Conservation (phyloP, 2,329 filamentous ascomycete genomes). For the Ceratocystis diversiconidia region DNA sequence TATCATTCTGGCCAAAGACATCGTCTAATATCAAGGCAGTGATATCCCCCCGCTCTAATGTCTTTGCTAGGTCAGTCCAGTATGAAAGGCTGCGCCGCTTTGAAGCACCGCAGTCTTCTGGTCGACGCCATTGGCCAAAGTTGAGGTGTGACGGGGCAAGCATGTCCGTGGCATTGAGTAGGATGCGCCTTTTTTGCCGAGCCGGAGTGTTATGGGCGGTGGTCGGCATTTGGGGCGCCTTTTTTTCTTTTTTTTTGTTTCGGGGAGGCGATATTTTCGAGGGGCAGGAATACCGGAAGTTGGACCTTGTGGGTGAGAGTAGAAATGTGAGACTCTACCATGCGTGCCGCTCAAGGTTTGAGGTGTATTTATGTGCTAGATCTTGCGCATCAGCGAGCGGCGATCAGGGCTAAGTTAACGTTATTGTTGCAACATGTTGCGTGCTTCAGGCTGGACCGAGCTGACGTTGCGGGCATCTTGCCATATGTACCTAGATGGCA, state of each 20-base stretch:
- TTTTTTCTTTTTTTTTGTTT: not conserved
- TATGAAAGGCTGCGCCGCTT: slow-evolving; percentile 44
- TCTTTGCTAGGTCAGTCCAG: slow-evolving; percentile 49
- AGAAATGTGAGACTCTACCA: not conserved
- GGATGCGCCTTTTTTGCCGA: slow-evolving; percentile 26
- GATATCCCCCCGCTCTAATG: slow-evolving; percentile 47
- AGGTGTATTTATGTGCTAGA: not conserved
- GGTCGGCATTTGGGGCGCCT: not conserved
- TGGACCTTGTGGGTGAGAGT: not conserved
- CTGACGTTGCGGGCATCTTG: not conserved
- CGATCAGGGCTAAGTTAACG: not conserved
- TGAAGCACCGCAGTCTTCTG: slow-evolving; percentile 43
- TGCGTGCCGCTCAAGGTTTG: not conserved
- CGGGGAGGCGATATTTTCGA: not conserved
- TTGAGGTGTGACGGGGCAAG: slow-evolving; percentile 49
- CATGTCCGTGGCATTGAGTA: slow-evolving; percentile 54
- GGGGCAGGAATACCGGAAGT: not conserved
- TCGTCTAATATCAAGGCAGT: slow-evolving; percentile 53
- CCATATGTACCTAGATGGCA: not conserved
- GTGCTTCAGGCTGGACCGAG: not conserved
- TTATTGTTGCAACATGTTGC: slow-evolving; percentile 6
- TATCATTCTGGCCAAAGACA: slow-evolving; percentile 54
- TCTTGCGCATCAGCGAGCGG: not conserved
- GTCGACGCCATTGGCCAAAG: slow-evolving; percentile 54
- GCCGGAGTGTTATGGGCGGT: not conserved